Evolutionary conservation across 345 rosid genomes (phyloP), one percentile per base, ranked within the genome.

Genomic region (Sisymbrium altissimum): DNA sequence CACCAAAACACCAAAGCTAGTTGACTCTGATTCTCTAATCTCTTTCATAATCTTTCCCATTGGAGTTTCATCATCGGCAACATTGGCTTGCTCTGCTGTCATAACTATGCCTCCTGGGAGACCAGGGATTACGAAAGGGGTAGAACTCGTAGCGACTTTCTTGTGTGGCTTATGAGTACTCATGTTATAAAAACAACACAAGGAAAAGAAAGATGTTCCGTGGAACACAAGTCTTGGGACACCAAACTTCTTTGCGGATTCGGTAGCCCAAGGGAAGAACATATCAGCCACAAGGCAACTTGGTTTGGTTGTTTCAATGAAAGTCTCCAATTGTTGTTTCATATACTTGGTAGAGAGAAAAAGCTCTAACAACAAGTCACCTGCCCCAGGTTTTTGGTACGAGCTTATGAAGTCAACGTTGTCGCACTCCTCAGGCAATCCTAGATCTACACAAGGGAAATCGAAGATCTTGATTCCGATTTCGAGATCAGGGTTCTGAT

Each of bases 1-100:
- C 56, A 88, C 68, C 66, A 90, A 25, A 15, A 86, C 84, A 12
- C 95, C 96, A 15, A 58, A 88, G 83, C 95, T 82, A 45, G 7
- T 80, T 1, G 50, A 0, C 45, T 86, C 89, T 2, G 91, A 68
- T 60, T 80, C 91, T 57, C 32, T 71, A 0, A 43, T 1, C 0
- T 64, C 78, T 49, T 53, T 58, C 29, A 49, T 1, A 3, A 79
- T 9, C 69, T 73, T 71, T 33, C 60, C 60, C 23, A 84, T n/a
- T 10, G 53, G 62, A 1, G 56, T 40, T 19, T 62, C 85, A 81
- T 74, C 56, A 29, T 78, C 61, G 17, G 66, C 75, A 27, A 62
- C 53, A 44, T 69, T 69, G 4, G 75, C 67, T 71, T 77, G 81
- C 4, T 77, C 73, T 60, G 27, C 33, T 58, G 78, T 78, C 8